Evolutionary conservation across 2,329 filamentous ascomycete species (phyloP), one percentile per base, ranked within the genome.

Genomic region (Ophiostoma sp.): DNA sequence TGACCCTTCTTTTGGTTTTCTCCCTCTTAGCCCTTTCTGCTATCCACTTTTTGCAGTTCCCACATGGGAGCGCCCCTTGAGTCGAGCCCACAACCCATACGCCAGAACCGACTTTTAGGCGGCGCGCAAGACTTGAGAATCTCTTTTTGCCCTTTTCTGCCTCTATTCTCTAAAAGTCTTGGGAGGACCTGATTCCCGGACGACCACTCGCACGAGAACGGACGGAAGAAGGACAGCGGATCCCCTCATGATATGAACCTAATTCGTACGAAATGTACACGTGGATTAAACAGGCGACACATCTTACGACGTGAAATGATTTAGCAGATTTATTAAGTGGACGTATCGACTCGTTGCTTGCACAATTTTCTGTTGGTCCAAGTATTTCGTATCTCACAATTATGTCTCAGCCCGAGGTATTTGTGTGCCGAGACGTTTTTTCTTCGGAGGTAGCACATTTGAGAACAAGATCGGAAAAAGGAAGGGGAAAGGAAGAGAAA

Each of bases 181-280:
- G 57, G 57, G 57, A 59, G 59, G 31, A 15, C 3, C 22, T 2
- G 31, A n/a, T 61, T 36, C 31, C 28, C 28, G 31, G 22, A 48
- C 31, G n/a, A 33, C 36, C 61, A 64, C 33, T 42, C 61, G 61
- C 57, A 64, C 36, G 61, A 64, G 36, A 64, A 64, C 61, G 36
- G 61, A 42, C 36, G 33, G 61, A 64, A 64, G 42, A 48, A 19
- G 42, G 42, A 42, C n/a, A 64, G 11, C 61, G 61, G 36, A 28
- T 48, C 42, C 42, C 15, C 12, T 17, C 3, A 19, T 15, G 12
- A 48, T 48, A 48, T 42, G 9, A 42, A 31, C n/a, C 55, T 33
- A 59, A 9, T 6, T 17, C 22, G 19, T 39, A 39, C 3, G 19
- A 22, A 31, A 25, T 15, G 25, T 12, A 31, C 52, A 25, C 22